A percentile compares a stretch with the other conserved stretches of the same genome.
Evolutionary conservation across 108 stramenopile genomes (phyloP).

Genomic region (Skeletonema marinoi): DNA sequence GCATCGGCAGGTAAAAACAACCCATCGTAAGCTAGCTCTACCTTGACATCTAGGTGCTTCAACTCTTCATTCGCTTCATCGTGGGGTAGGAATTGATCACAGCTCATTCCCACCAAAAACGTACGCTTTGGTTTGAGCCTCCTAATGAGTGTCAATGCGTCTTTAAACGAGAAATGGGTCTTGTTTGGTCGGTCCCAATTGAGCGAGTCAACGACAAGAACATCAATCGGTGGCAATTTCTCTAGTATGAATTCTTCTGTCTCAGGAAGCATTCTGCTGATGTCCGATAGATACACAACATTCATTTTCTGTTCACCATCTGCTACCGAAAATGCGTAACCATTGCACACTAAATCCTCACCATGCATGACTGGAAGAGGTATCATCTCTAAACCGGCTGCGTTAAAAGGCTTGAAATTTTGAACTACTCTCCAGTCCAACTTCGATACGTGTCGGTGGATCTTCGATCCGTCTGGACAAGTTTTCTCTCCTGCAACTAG

Average conservation of each 20-base stretch:
- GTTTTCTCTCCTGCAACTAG: constrained; percentile 18
- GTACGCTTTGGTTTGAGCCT: constrained; percentile 60
- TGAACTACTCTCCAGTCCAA: constrained; percentile 63
- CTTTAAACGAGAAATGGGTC: constrained; percentile 70
- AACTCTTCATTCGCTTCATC: constrained; percentile 77
- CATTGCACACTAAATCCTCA: constrained; percentile 79
- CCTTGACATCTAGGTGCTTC: constrained; percentile 30
- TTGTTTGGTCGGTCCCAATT: constrained; percentile 29
- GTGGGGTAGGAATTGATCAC: constrained; percentile 79
- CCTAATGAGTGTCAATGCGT: constrained; percentile 60
- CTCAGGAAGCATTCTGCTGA: constrained; percentile 71
- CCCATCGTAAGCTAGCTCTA: constrained; percentile 76
- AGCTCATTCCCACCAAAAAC: constrained; percentile 85
- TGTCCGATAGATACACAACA: constrained; percentile 86
- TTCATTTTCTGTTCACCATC: constrained; percentile 35
- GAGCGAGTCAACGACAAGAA: constrained; percentile 81
- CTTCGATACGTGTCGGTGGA: constrained; percentile 68
- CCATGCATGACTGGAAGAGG: constrained; percentile 89
- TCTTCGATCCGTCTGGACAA: constrained; percentile 11
- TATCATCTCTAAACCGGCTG: constrained; percentile 64
- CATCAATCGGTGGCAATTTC: constrained; percentile 72
- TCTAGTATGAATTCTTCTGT: constrained; percentile 70
- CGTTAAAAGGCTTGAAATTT: constrained; percentile 60
- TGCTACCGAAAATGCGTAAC: constrained; percentile 77
- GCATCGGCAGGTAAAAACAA: constrained; percentile 9